Conservation (phyloP, 306 rosid genomes). For the Ochetophila trinervis region DNA sequence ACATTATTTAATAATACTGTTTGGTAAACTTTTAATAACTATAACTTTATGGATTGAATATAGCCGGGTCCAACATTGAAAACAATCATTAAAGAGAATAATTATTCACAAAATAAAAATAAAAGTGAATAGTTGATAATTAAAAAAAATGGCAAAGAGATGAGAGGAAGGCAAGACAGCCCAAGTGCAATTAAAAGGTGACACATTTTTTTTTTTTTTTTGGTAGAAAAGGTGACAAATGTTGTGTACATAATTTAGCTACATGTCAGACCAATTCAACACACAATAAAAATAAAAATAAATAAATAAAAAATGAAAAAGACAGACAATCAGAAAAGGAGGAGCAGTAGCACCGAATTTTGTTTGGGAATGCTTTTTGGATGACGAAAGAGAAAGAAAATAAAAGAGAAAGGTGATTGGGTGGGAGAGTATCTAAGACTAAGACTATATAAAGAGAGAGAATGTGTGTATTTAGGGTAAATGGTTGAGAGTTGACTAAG, state of each 20-base stretch:
- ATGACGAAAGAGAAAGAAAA: constrained; percentile 17
- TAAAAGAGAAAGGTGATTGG: constrained; percentile 12
- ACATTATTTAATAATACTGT: no score
- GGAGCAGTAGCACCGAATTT: not conserved
- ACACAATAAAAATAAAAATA: no score
- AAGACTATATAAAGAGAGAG: not conserved
- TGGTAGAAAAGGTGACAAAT: no score
- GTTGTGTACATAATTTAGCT: no score
- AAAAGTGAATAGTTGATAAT: no score
- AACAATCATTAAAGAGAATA: no score
- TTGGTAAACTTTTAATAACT: no score
- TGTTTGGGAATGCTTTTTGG: not conserved
- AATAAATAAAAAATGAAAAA: constrained; percentile 1
- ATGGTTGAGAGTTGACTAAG: not conserved
- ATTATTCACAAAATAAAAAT: no score
- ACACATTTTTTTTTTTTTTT: no score
- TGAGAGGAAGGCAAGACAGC: not conserved
- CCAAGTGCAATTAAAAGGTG: not conserved
- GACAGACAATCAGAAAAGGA: constrained; percentile 1
- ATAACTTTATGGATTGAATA: no score
- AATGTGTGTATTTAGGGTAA: not conserved
- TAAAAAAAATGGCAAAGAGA: no score
- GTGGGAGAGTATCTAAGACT: constrained; percentile 6
- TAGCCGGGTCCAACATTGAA: no score
- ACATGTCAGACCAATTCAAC: not conserved